phyloP scores from a whole-genome alignment of 2,329 filamentous ascomycete species.

The Ustilaginoidea virens region DNA sequence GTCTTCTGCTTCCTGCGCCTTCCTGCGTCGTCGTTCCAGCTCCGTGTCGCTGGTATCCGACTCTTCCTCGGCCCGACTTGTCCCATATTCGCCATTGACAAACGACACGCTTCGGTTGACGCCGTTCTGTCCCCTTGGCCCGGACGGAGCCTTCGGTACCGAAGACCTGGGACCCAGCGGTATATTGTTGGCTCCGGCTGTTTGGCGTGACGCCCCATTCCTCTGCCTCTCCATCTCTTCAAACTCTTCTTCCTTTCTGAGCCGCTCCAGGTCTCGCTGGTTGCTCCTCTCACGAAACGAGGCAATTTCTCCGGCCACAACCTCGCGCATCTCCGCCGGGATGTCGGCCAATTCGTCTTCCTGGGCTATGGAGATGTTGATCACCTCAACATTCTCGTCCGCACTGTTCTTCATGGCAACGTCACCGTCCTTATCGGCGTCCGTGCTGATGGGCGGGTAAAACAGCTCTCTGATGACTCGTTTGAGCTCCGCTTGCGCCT shows the following conservation, averaged over 20 bases:
- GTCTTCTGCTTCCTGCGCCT: constrained; percentile 57
- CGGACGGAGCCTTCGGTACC: constrained; percentile 59
- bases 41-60: constrained; percentile 80
- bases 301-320: constrained; percentile 84
- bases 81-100: constrained; percentile 57
- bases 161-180: constrained; percentile 22
- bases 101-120: constrained; percentile 46
- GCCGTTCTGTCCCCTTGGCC: constrained; percentile 50
- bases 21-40: constrained; percentile 54
- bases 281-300: constrained; percentile 89
- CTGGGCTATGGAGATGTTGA: constrained; percentile 72
- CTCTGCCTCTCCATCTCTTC: constrained; percentile 71
- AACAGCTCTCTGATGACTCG: constrained; percentile 56
- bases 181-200: constrained; percentile 45
- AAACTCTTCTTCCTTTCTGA: constrained; percentile 80
- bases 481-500: constrained; percentile 52
- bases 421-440: constrained; percentile 50
- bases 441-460: constrained; percentile 38
- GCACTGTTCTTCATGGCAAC: constrained; percentile 50
- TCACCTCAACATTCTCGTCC: constrained; percentile 61
- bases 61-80: constrained; percentile 66
- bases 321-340: constrained; percentile 88
- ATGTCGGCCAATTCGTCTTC: constrained; percentile 95
- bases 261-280: constrained; percentile 71
- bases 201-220: constrained; percentile 47